phyloP scores from a whole-genome alignment of 2,329 filamentous ascomycete species.

The Exophiala mesophila region DNA sequence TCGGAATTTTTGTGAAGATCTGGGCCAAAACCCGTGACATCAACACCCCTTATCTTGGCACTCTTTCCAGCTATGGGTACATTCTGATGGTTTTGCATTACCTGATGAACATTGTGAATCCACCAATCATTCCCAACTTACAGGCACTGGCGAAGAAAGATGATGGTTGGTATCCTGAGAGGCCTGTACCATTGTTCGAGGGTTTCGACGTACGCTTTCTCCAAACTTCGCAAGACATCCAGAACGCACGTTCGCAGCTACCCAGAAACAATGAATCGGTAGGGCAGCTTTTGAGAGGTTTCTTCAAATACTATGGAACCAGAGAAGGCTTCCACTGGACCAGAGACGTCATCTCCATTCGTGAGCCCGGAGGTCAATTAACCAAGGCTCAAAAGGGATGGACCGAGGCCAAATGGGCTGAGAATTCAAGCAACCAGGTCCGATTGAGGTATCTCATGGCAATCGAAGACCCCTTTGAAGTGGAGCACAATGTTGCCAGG shows the following conservation, averaged over 20 bases:
- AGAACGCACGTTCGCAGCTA: constrained; percentile 52
- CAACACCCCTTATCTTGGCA: constrained; percentile 81
- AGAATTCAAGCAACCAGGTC: constrained; percentile 62
- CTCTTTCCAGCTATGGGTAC: constrained; percentile 84
- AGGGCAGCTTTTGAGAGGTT: constrained; percentile 69
- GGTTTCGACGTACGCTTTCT: constrained; percentile 73
- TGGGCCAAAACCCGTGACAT: constrained; percentile 84
- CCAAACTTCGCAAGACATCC: constrained; percentile 67
- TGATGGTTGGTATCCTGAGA: constrained; percentile 43
- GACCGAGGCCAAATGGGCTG: constrained; percentile 64
- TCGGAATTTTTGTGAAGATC: constrained; percentile 82
- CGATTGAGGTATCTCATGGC: constrained; percentile 78
- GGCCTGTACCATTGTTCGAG: constrained; percentile 45
- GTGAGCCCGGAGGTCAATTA: constrained; percentile 64
- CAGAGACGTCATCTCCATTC: constrained; percentile 70
- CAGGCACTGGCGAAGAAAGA: constrained; percentile 22
- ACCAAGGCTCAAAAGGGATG: constrained; percentile 76
- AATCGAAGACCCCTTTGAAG: constrained; percentile 88
- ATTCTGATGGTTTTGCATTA: constrained; percentile 91
- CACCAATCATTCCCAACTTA: constrained; percentile 80
- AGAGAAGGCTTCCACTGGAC: constrained; percentile 69
- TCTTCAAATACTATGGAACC: constrained; percentile 76
- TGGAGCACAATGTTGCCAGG: constrained; percentile 79
- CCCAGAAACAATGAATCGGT: constrained; percentile 66
- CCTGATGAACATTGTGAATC: constrained; percentile 72